These are phyloP conservation scores for Wallacemonas rigidus DNA, from an alignment of 208 protist genomes.

Conservation along the genomic window DNA sequence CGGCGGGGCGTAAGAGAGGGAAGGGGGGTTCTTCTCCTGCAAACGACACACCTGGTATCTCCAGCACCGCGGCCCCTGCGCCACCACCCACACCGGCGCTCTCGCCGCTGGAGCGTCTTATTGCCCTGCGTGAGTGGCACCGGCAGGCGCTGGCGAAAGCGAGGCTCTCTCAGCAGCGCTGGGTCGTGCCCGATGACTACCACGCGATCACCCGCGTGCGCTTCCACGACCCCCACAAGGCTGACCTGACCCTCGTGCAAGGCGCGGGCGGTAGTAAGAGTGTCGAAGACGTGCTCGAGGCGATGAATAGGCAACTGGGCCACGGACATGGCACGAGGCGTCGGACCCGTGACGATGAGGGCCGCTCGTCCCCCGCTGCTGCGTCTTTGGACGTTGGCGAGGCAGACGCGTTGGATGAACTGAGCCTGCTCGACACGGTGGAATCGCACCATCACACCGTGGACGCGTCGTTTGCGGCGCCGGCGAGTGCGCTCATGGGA, in stretches of 20 bases:
- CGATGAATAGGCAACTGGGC: constrained; percentile 37
- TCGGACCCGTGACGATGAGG: not conserved
- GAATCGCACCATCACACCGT: not conserved
- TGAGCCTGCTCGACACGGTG: not conserved
- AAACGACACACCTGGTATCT: not conserved
- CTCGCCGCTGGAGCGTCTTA: constrained; percentile 50
- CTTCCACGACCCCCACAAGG: constrained; percentile 54
- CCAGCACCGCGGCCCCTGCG: not conserved
- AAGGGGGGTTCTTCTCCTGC: not conserved
- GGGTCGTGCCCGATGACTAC: constrained; percentile 45
- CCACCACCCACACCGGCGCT: constrained; percentile 11
- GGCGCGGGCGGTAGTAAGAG: constrained; percentile 53
- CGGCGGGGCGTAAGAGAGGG: not conserved
- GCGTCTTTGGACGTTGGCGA: constrained; percentile 3
- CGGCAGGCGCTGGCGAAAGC: constrained; percentile 38
- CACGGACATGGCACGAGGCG: not conserved
- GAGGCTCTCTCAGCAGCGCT: constrained; percentile 42
- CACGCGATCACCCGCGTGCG: constrained; percentile 83
- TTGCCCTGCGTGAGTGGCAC: constrained; percentile 69
- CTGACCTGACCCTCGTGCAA: constrained; percentile 60
- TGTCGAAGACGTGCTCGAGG: constrained; percentile 51
- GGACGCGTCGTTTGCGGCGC: not conserved
- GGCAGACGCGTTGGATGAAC: not conserved
- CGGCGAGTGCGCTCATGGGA: constrained; percentile 10
- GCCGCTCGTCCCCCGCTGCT: not conserved